Base-by-base conservation (phyloP, 1,284 basidiomycete genomes). In the Irpex sp. region DNA sequence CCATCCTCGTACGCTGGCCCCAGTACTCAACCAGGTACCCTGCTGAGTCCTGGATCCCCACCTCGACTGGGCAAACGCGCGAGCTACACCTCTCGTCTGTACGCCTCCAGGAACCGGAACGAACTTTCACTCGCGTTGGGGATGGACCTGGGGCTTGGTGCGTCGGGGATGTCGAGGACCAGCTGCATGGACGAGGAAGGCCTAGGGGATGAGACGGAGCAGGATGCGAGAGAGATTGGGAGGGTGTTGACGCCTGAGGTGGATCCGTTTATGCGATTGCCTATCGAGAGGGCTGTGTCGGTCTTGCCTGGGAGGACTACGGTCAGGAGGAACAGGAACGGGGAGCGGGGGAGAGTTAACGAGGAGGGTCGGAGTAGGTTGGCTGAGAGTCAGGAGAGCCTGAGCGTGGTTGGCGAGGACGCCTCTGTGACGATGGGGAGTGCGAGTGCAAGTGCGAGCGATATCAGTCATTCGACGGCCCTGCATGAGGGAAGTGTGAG, bases 191-290 rank as follows among this genome's bases (percentile, higher is more conserved):
- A 18, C 18, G 18, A 21, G 14, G 48, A 18, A n/a, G n/a, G n/a
- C n/a, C n/a, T n/a, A 21, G 48, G 19, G 19, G 58, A 51, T 28
- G 66, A 67, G 49, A 37, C 53, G 7, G 58, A 65, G 16, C 65
- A 66, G 19, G 68, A 72, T 39, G 63, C 64, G 14, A 54, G 67
- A 4, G 61, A 64, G 1, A 65, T 73, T 28, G 72, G 69, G 5
- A 67, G 73, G 28, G 73, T 74, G 4, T 64, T 74, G 4, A 74
- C 73, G 7, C 73, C 71, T 2, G 72, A 73, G 55, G 64, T 63
- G 7, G 73, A 74, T 62, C 73, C 73, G 1, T 74, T 74, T 56
- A 68, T 67, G 58, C 72, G 73, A 62, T 14, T 45, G 10, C 39
- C 39, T 12, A 65, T 63, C 10, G 68, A 70, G 12, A 68, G 71